Base-by-base conservation (phyloP, 1,139 yeast genomes). In the Yarrowia galli region DNA sequence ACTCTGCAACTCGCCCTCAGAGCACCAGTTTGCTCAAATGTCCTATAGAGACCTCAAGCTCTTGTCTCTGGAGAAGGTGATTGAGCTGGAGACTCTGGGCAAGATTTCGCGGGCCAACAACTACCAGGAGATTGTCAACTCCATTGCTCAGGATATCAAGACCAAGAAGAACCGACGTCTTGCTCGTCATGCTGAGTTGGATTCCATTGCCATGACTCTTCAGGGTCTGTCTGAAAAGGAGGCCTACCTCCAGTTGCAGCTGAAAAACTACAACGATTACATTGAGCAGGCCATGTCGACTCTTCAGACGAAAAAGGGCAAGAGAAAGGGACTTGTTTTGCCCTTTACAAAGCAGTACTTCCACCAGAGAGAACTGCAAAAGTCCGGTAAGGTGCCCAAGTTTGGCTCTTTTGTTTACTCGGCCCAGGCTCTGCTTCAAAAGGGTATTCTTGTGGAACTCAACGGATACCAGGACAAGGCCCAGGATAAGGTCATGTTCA, bases 371-470 rank as follows among this genome's bases (percentile, higher is more conserved):
- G 92, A 88, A 71, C 80, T 91, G 72, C 87, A 87, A 73, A 87
- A 84, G 78, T 77, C 85, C 65, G 91, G 95, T 42, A 81, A 88
- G 61, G 79, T 88, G 60, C 93, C 96, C 1, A 86, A 85, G 74
- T 91, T 89, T 77, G 97, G 97, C 10, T 90, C 96, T 0, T 91
- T 87, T 79, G 91, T 89, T 77, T 91, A 91, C 79, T 84, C 92
- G 0, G 89, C 92, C 3, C 88, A 90, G 70, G 89, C 88, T 73
- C 81, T 95, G 67, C 82, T 85, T 75, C 98, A 92, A 69, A 89
- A 86, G 72, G 89, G 90, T 1, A 84, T 92, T 1, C 76, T 95
- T 36, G 77, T 84, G 7, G 88, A 86, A 68, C 82, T 89, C 66
- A 84, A 74, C 46, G 83, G 82, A 12, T 80, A 78, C 68, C 71